Base-by-base conservation (phyloP, 345 rosid genomes). In the Rhodamnia rubescens region DNA sequence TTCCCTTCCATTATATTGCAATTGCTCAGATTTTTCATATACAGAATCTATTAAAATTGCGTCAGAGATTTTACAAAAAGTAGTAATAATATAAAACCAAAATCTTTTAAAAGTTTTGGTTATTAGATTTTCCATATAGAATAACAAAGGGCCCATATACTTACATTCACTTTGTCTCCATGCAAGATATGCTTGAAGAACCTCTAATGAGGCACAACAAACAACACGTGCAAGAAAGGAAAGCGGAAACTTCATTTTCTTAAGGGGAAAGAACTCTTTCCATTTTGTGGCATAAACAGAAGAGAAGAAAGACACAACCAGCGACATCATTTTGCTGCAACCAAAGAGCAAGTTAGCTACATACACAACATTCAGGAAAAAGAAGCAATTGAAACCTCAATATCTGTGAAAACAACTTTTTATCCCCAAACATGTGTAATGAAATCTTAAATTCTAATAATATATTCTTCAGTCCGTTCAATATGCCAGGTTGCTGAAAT, bases 151-250 rank as follows among this genome's bases (percentile, higher is more conserved):
- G 27, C 42, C 42, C 7, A 57, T 26, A 57, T 24, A 88, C 98
- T 91, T 87, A 97, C 99, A 97, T 54, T 94, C 95, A 74, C 87
- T 90, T 85, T 95, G 98, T 92, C 96, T 97, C 99, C 99, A 97
- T 14, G 93, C 92, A 75, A 96, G 94, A 91, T 93, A 95, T 44
- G 91, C 85, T 90, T 94, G 99, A 88, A 96, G 93, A 91, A 95
- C 94, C 64, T 94, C 98, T n/a, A 90, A 27, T 2, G 96, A 87
- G 58, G 98, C 96, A 92, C 99, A 95, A 36, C 84, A 86, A 69
- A 93, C 86, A 84, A 92, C 89, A 69, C 88, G 91, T 21, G 95
- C 93, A 87, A 7, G 88, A 89, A 96, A 94, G 29, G 98, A 93
- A 85, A 98, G 98, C 11, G 94, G 91, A 86, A 88, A 92, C 89